phyloP scores from a whole-genome alignment of 345 rosid genomes.

The Salix exigua region DNA sequence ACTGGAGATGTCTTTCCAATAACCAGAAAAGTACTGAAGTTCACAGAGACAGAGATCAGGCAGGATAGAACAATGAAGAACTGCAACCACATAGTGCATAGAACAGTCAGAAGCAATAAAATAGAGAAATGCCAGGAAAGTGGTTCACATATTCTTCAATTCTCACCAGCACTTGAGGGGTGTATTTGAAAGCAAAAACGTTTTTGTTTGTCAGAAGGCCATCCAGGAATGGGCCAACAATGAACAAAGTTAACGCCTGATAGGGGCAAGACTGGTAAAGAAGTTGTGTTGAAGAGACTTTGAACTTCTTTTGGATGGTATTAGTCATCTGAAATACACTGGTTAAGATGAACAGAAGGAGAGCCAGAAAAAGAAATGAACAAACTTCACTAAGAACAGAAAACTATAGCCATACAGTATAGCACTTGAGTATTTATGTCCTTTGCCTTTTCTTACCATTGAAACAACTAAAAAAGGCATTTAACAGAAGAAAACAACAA shows the following conservation, averaged over 20 bases:
- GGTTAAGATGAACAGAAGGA: constrained; percentile 46
- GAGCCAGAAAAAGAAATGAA: background rate
- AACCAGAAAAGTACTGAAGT: constrained; percentile 98
- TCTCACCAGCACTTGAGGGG: constrained; percentile 95
- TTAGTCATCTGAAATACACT: constrained; percentile 78
- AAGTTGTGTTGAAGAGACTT: constrained; percentile 97
- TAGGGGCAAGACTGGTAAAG: constrained; percentile 98
- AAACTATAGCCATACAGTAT: background rate
- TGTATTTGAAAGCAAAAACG: constrained; percentile 95
- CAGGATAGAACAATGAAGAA: constrained; percentile 98
- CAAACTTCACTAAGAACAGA: background rate
- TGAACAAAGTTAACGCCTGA: constrained; percentile 87
- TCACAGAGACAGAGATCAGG: constrained; percentile 96
- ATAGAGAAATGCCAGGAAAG: background rate
- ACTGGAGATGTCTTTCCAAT: constrained; percentile 99
- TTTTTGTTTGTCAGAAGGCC: constrained; percentile 85
- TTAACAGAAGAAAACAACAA: background rate
- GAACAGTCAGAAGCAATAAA: constrained; percentile 12
- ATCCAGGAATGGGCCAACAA: constrained; percentile 93
- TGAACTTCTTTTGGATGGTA: constrained; percentile 99
- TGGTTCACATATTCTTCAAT: constrained; percentile 1
- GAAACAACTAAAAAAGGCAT: constrained; percentile 4
- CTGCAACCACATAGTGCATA: constrained; percentile 51
- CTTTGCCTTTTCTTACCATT: background rate
- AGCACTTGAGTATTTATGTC: background rate